Evolutionary conservation across 495 filamentous ascomycete genomes (phyloP).

Genomic region (Aspergillus asperescens): DNA sequence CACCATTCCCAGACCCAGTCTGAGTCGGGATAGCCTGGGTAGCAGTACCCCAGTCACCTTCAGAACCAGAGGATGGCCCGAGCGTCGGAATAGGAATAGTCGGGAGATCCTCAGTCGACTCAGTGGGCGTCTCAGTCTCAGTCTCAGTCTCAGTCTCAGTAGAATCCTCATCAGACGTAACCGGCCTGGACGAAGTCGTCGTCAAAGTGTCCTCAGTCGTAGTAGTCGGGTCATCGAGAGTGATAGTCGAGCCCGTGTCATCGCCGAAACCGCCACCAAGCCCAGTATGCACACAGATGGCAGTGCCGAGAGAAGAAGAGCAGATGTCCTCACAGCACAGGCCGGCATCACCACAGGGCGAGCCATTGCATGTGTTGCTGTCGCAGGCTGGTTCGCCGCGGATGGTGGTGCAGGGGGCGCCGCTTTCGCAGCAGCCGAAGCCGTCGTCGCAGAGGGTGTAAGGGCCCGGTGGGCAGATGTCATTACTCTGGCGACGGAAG

Average conservation of each 20-base stretch:
- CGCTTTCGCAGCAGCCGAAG: constrained; percentile 7
- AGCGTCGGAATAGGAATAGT: not conserved
- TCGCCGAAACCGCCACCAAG: not conserved
- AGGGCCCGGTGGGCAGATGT: not conserved
- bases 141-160: no score
- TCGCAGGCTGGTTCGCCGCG: constrained; percentile 5
- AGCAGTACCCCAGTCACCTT: not conserved
- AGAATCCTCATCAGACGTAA: no score
- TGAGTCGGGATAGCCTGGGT: not conserved
- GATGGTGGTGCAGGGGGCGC: constrained; percentile 7
- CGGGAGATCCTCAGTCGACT: not conserved
- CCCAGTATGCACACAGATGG: not conserved
- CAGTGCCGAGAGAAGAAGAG: not conserved
- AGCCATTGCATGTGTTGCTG: not conserved
- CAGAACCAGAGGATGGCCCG: not conserved
- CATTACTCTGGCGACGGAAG: not conserved
- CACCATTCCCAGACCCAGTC: no score
- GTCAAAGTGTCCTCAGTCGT: not conserved
- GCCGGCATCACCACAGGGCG: not conserved
- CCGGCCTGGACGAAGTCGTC: no score
- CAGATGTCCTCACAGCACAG: not conserved
- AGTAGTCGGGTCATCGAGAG: not conserved
- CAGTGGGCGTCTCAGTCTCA: no score
- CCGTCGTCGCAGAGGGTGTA: constrained; percentile 5
- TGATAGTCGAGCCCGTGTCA: not conserved